Base-by-base conservation (phyloP, 371 early-diverging fungal genomes). In the Chytridium lagenaria region DNA sequence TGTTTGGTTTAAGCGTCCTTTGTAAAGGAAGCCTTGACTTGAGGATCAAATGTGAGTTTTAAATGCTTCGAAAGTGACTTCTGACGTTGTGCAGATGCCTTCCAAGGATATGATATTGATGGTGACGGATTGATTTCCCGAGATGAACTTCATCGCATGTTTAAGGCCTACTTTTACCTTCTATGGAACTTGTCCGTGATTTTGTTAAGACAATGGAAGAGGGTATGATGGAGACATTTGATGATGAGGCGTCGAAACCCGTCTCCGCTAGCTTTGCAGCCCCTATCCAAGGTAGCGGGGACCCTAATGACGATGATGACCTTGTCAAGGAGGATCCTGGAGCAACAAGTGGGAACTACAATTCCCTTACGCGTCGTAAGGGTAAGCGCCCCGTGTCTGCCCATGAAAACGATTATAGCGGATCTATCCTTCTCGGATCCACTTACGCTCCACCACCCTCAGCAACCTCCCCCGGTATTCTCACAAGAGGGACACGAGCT, bases 51-150 rank as follows among this genome's bases (percentile, higher is more conserved):
- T 88, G 93, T 92, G 84, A 81, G 90, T 55, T 37, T 44, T 37
- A 37, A 19, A 64, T 5, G 28, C 30, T 36, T 36, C 34, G 16
- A 37, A 36, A 19, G 51, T 66, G 16, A 36, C 34, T 37, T 1
- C 50, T 65, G 23, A 40, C 19, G 57, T 49, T 28, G 38, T 51
- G n/a, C 78, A 93, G 94, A 88, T 78, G 93, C 93, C 2, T 97
- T 97, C 83, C 85, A 91, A 57, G 96, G 95, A 0, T 98, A 95
- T 73, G 98, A 98, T 78, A 76, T 96, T n/a, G 92, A 96, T 73
- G 90, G 87, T 31, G 95, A 96, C 79, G 95, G 95, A 0, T 84
- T 80, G 39, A 91, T 97, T 38, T 90, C 93, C n/a, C 84, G 91
- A 50, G 90, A 91, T 15, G 96, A 97, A 77, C 85, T 98, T 2